Evolutionary conservation across 176 grass and related monocot genomes (phyloP), one percentile per base, ranked within the genome.

Genomic region (Musa troglodytarum): DNA sequence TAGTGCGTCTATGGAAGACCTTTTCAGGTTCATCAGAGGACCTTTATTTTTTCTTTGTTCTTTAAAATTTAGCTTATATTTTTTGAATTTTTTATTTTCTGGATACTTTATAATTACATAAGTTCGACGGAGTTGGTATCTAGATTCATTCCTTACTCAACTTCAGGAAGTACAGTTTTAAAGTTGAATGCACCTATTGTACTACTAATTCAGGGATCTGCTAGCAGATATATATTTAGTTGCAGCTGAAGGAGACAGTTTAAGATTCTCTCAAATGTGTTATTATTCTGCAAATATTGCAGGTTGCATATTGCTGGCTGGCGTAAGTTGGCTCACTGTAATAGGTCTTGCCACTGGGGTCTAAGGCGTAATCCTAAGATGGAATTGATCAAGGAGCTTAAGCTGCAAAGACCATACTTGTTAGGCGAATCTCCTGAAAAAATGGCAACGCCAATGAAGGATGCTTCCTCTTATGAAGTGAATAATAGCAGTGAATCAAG

Each of bases 301-400:
- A 99, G 95, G 49, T 87, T 87, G 63, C 95, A 94, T 76, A 43
- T 92, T 64, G 54, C 72, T 74, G 34, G 80, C 63, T 99, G 95
- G 95, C 87, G 76, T 74, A 92, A 85, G 59, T 73, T 93, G 86
- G 78, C 86, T 82, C 65, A 26, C 19, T 50, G 77, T 49, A 99
- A 78, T 57, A 87, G 81, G 80, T 82, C 78, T 65, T 82, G 77
- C 20, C 82, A 82, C 53, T 99, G 95, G 90, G 95, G 90, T 78
- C 82, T 88, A 23, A 85, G 95, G 69, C 65, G 0, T 68, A 99
- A 82, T 69, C 90, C 90, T 10, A 99, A 92, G 72, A 85, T 75
- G 63, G 83, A 89, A n/a, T 79, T 84, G 19, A 80, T 89, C 54
- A 99, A 99, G 75, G 88, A 89, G 74, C 80, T 99, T 29, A 94